Evolutionary conservation across 2,329 filamentous ascomycete genomes (phyloP), one percentile per base, ranked within the genome.

Genomic region (Aureobasidium pullulans): DNA sequence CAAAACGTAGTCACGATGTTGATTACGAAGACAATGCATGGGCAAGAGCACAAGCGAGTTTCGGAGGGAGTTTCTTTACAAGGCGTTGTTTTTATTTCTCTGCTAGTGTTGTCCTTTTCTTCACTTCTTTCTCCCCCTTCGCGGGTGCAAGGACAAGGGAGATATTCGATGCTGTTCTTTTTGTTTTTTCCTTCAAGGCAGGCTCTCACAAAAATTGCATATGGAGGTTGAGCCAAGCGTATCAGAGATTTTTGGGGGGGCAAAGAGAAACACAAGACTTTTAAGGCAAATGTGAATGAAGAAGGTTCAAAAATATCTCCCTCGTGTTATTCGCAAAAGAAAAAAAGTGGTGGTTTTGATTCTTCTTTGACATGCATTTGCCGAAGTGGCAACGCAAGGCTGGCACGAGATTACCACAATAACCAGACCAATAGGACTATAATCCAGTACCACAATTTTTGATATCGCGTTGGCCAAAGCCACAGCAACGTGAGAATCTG

Each of bases 141-240:
- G 6, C n/a, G 16, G 31, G n/a, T 15, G 19, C 8, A 29, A 19
- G 37, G 7, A 5, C 23, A 34, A 7, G 36, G 50, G 23, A 43
- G 37, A 40, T 36, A 16, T 29, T 43, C 19, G n/a, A 19, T 19
- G 28, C n/a, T 42, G 39, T 16, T n/a, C n/a, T 7, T 54, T 54
- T 43, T 43, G 11, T 36, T 36, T 59, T 58, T 50, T 36, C 11
- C 28, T 32, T 6, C 9, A 31, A 29, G 13, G 28, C 36, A 56
- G 28, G 42, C 19, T 31, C 58, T 32, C 47, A 44, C 29, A 42
- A 53, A 57, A 60, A 60, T 60, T 60, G 58, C 47, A 60, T 54
- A 60, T 40, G 36, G 58, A 52, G 48, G 31, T 15, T 7, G 46
- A 37, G 56, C 36, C 34, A 28, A 40, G 37, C 29, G 56, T 49